These are phyloP conservation scores for Dimocarpus longan DNA, from an alignment of 345 rosid genomes.

Conservation along the genomic window DNA sequence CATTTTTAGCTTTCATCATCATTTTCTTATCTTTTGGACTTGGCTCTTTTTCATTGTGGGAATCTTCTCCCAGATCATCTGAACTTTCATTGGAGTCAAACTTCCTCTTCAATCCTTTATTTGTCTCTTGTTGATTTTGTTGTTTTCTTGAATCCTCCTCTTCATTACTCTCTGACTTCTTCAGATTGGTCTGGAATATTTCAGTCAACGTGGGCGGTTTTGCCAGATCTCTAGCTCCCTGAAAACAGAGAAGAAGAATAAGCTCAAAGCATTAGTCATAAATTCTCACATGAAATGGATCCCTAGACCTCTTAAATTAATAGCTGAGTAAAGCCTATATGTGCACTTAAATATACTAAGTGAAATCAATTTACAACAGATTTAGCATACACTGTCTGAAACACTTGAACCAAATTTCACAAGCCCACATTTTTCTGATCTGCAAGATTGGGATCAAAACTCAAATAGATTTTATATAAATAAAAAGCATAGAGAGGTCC, in stretches of 20 bases:
- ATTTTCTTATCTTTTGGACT: slow-evolving; percentile 49
- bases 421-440: not conserved
- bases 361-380: not conserved
- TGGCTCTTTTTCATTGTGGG: slow-evolving; percentile 38
- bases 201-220: slow-evolving; percentile 82
- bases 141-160: slow-evolving; percentile 27
- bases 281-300: not conserved
- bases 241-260: slow-evolving; percentile 11
- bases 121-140: slow-evolving; percentile 33
- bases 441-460: not conserved
- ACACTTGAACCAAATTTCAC: not conserved
- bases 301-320: not conserved
- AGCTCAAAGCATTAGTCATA: not conserved
- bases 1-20: slow-evolving; percentile 78
- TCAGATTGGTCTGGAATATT: slow-evolving; percentile 55
- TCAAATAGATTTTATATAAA: not conserved
- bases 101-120: slow-evolving; percentile 66
- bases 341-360: too few species aligned
- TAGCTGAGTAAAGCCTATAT: not conserved
- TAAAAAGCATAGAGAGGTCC: not conserved
- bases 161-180: slow-evolving; percentile 30
- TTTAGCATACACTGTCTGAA: too few species aligned
- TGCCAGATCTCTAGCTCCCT: slow-evolving; percentile 86
- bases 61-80: slow-evolving; percentile 39
- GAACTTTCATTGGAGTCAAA: slow-evolving; percentile 44